Evolutionary conservation across 352 stramenopile genomes (phyloP).

Genomic region (Globisporangium uncinulatum): DNA sequence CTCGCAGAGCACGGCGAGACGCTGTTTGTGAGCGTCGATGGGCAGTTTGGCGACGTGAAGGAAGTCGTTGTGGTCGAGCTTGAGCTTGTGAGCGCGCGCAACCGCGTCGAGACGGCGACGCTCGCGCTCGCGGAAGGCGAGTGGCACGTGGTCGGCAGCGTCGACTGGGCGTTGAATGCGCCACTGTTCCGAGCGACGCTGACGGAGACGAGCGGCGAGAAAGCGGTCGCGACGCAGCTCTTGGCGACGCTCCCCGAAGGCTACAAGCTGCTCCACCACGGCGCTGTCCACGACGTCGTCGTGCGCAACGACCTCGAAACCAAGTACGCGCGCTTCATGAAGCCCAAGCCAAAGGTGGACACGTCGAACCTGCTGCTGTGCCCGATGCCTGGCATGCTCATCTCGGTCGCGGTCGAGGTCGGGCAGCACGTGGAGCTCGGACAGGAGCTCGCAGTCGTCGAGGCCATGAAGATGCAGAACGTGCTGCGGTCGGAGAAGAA

Average conservation of each 20-base stretch:
- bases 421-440: constrained; percentile 92
- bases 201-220: constrained; percentile 21
- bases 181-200: constrained; percentile 52
- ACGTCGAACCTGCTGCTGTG: constrained; percentile 88
- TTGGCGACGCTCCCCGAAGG: constrained; percentile 56
- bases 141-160: constrained; percentile 44
- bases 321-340: constrained; percentile 85
- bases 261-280: constrained; percentile 81
- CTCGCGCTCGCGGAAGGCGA: constrained; percentile 33
- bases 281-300: constrained; percentile 83
- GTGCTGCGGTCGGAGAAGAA: constrained; percentile 89
- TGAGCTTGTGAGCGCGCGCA: constrained; percentile 32
- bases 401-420: constrained; percentile 76
- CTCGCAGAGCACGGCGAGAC: constrained; percentile 31
- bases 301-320: constrained; percentile 89
- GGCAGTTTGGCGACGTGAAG: constrained; percentile 40
- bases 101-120: constrained; percentile 23
- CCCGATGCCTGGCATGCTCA: constrained; percentile 94
- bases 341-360: constrained; percentile 88
- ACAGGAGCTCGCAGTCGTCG: constrained; percentile 93
- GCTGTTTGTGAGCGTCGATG: constrained; percentile 51
- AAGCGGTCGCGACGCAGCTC: constrained; percentile 44
- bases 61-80: constrained; percentile 44
- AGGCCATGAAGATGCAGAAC: constrained; percentile 99
- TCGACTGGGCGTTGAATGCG: constrained; percentile 58